Percentiles rank a stretch among this genome's conserved stretches.
These are phyloP conservation scores for Entomortierella chlamydospora DNA, from an alignment of 192 early-diverging fungal species.

Conservation along the genomic window DNA sequence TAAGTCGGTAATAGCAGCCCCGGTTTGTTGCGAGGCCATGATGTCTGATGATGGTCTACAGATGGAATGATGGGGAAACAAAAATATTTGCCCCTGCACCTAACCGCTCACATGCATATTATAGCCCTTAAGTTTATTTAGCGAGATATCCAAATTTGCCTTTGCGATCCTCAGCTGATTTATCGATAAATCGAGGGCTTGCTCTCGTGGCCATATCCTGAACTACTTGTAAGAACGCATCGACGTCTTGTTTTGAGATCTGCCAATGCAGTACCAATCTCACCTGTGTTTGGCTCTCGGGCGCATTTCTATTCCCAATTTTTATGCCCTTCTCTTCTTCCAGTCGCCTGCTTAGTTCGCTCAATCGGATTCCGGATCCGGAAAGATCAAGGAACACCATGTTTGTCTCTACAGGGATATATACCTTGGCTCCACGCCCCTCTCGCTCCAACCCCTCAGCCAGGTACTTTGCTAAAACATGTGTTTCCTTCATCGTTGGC, in stretches of 20 bases:
- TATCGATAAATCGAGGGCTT: neutral
- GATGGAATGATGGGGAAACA: neutral
- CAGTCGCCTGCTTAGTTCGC: constrained; percentile 30
- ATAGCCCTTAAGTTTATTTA: neutral
- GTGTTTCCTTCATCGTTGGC: constrained; percentile 77
- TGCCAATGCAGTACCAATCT: constrained; percentile 82
- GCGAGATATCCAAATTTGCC: neutral
- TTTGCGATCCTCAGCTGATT: neutral
- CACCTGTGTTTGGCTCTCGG: constrained; percentile 46
- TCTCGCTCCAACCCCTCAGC: constrained; percentile 64
- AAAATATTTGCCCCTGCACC: neutral
- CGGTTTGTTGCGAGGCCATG: neutral
- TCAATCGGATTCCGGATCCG: constrained; percentile 29
- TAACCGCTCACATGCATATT: neutral
- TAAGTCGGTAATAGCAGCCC: neutral
- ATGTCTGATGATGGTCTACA: neutral
- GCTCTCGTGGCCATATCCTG: constrained; percentile 10
- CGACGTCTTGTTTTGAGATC: constrained; percentile 64
- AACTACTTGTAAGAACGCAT: constrained; percentile 59
- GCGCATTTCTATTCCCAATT: constrained; percentile 60
- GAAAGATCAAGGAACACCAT: constrained; percentile 82
- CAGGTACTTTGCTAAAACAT: constrained; percentile 70
- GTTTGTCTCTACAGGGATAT: constrained; percentile 81
- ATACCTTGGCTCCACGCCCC: constrained; percentile 67
- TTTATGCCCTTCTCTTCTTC: constrained; percentile 39